These are phyloP conservation scores for Diaporthe vexans DNA, from an alignment of 2,329 filamentous ascomycete species.

Conservation along the genomic window DNA sequence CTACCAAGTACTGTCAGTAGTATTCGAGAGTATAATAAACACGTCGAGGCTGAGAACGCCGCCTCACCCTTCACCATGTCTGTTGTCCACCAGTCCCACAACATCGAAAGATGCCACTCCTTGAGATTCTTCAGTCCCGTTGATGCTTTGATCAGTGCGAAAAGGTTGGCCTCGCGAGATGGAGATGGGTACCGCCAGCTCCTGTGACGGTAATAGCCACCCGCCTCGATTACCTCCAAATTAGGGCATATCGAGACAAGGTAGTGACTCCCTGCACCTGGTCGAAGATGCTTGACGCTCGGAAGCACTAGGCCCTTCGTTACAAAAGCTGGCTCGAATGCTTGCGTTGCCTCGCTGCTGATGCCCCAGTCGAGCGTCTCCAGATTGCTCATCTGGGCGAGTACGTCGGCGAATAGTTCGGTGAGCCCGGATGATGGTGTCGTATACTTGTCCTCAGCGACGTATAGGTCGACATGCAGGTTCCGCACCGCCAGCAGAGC, in stretches of 20 bases:
- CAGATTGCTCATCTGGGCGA: neutral
- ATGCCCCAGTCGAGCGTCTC: slow-evolving; percentile 8
- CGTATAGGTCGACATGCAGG: neutral
- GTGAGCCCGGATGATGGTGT: neutral
- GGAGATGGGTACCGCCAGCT: neutral
- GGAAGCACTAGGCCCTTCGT: neutral
- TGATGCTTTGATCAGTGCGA: neutral
- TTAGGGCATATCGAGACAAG: slow-evolving; percentile 1
- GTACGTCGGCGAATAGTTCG: neutral
- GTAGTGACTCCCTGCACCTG: neutral
- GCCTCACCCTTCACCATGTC: neutral
- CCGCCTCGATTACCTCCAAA: neutral
- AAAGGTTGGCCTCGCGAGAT: neutral
- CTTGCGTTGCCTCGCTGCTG: neutral
- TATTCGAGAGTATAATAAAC: neutral
- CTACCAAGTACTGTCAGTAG: neutral
- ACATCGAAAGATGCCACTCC: neutral
- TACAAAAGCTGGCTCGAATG: neutral
- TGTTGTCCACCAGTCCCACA: neutral
- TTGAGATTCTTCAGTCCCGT: neutral
- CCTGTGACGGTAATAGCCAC: neutral
- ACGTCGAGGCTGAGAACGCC: neutral
- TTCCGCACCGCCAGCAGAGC: neutral
- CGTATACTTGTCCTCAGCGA: too few relatives aligned
- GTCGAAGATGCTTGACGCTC: neutral